Evolutionary conservation across 2,329 filamentous ascomycete genomes (phyloP), one percentile per base, ranked within the genome.

Genomic region (Botrytis deweyae): DNA sequence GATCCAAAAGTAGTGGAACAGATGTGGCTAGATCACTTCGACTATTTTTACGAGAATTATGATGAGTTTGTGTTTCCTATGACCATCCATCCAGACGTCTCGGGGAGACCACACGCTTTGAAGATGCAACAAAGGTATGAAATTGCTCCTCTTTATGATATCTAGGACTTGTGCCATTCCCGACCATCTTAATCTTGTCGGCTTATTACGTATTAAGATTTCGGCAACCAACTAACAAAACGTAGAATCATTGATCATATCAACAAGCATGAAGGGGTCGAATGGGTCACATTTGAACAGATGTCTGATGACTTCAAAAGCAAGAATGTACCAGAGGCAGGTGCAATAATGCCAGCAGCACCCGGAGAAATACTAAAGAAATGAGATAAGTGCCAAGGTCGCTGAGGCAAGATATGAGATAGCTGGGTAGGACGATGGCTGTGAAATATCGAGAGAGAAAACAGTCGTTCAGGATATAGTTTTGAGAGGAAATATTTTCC

Each of bases 11-110:
- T 90, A 74, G 86, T 91, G 1, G 74, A 76, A 70, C 70, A 77
- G 44, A 61, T 76, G 36, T 77, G 75, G 73, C 66, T 75, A 66
- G 88, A 91, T 74, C 89, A 91, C 76, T 92, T 92, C 74, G 87
- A 91, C 77, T 93, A 93, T 82, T 93, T 92, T 78, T 94, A 94
- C 80, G 85, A 91, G 42, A 91, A 94, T 81, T 91, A 93, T 76
- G 91, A 94, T 77, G 90, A 92, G 77, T 93, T 93, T 75, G 87
- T 93, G 70, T 93, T 94, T 78, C 91, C 92, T 0, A 91, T 94
- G 81, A 94, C 92, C 0, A 91, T 93, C 52, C 92, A 94, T 81
- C 92, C 92, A 0, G 92, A 94, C 78, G 90, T 92, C 0, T 90
- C 88, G 4, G 92, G 92, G 0, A 85, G 91, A 29, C 92, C 92